These are phyloP conservation scores for Eimeria praecox DNA, from an alignment of 169 alveolate species.

Conservation along the genomic window DNA sequence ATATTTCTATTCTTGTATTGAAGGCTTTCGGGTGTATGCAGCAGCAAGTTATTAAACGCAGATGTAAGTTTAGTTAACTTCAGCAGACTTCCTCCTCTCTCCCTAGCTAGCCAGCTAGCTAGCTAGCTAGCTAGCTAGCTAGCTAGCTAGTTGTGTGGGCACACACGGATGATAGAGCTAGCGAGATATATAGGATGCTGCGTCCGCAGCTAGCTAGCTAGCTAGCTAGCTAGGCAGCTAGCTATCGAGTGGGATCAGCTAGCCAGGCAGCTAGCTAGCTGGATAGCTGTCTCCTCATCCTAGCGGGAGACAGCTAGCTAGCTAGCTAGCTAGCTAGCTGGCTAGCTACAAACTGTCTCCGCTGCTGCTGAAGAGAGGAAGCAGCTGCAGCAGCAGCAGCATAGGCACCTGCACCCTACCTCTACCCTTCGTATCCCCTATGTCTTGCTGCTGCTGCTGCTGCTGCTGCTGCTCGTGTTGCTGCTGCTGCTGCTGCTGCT, in stretches of 20 bases:
- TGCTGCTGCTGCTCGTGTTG: constrained; percentile 14
- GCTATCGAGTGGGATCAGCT: not conserved
- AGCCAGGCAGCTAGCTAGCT: too few relatives aligned
- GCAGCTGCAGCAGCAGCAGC: not conserved
- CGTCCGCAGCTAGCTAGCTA: not conserved
- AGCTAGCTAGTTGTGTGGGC: too few relatives aligned
- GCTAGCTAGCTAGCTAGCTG: not conserved
- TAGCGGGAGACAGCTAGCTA: too few relatives aligned
- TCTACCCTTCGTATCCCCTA: not conserved
- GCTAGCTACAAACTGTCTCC: not conserved
- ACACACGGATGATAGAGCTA: too few relatives aligned
- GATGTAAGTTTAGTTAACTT: not conserved
- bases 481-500: constrained; percentile 8
- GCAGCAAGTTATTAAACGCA: constrained; percentile 12
- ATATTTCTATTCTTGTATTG: constrained; percentile 86
- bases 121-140: too few relatives aligned
- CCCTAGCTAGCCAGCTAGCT: not conserved
- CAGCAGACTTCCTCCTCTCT: not conserved
- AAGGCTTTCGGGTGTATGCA: constrained; percentile 74
- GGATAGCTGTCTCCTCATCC: too few relatives aligned
- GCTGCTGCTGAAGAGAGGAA: not conserved
- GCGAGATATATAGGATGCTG: not conserved
- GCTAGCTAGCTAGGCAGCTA: constrained; percentile 14
- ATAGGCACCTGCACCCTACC: not conserved
- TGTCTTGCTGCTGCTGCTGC: constrained; percentile 9